Evolutionary conservation across 2,329 filamentous ascomycete genomes (phyloP).

Genomic region (Penicillium fuscoglaucum): DNA sequence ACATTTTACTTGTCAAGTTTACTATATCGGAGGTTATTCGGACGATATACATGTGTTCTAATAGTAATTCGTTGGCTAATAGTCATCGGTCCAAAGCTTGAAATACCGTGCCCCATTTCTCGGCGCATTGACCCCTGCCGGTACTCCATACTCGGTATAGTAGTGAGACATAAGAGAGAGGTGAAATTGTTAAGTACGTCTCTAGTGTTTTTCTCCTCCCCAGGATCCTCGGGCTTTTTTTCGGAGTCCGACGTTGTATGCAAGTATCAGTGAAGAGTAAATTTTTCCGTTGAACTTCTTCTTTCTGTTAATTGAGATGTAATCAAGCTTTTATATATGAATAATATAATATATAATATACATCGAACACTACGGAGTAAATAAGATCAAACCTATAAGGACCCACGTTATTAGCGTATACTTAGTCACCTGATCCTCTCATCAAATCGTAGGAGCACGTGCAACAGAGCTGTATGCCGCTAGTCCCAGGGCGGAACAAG

Average conservation of each 20-base stretch:
- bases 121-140: not conserved
- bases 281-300: not conserved
- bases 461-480: slow-evolving; percentile 18
- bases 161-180: not conserved
- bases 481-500: slow-evolving; percentile 17
- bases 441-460: slow-evolving; percentile 25
- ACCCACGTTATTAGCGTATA: not conserved
- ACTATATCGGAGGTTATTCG: not conserved
- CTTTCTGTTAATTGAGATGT: not conserved
- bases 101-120: not conserved
- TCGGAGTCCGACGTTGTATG: not conserved
- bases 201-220: not conserved
- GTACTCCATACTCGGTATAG: not conserved
- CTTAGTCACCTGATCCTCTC: slow-evolving; percentile 12
- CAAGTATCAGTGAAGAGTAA: not conserved
- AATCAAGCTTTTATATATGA: not conserved
- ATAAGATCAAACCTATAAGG: not conserved
- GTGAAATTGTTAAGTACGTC: not conserved
- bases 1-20: not conserved
- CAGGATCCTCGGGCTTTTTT: not conserved
- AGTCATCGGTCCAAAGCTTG: not conserved
- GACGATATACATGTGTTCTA: not conserved
- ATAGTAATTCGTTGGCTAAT: not conserved
- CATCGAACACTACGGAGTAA: not conserved
- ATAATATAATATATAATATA: not conserved